Percentiles rank a stretch among this genome's conserved stretches.
Conservation (phyloP, 495 filamentous ascomycete genomes). For the Rhizodiscina lignyota region DNA sequence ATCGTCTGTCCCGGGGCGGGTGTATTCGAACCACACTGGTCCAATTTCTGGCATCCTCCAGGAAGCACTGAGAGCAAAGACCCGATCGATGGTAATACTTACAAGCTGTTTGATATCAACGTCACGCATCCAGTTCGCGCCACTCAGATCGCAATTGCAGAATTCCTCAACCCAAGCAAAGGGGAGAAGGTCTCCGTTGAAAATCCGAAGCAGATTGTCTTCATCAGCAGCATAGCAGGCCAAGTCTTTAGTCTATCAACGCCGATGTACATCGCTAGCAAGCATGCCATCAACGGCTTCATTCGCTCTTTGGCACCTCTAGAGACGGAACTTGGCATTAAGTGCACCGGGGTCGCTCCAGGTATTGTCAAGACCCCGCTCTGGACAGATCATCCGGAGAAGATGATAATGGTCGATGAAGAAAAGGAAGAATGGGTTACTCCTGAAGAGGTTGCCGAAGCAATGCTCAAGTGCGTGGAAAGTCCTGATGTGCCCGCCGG, state of each 20-base stretch:
- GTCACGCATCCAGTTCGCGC: slow-evolving; percentile 52
- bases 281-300: slow-evolving; percentile 46
- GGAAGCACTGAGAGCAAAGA: slow-evolving; percentile 19
- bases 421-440: slow-evolving; percentile 40
- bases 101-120: slow-evolving; percentile 47
- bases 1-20: slow-evolving; percentile 57
- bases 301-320: slow-evolving; percentile 35
- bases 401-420: slow-evolving; percentile 36
- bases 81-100: slow-evolving; percentile 22
- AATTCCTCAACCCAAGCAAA: slow-evolving; percentile 29
- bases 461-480: slow-evolving; percentile 44
- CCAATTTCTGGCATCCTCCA: slow-evolving; percentile 51
- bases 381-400: slow-evolving; percentile 54
- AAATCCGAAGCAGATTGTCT: slow-evolving; percentile 35
- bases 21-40: slow-evolving; percentile 50
- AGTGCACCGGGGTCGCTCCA: slow-evolving; percentile 49
- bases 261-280: slow-evolving; percentile 45
- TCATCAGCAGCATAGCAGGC: slow-evolving; percentile 48
- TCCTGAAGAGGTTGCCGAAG: slow-evolving; percentile 45
- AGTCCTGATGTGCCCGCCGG: slow-evolving; percentile 23
- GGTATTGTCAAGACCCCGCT: slow-evolving; percentile 50
- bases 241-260: slow-evolving; percentile 30
- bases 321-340: slow-evolving; percentile 34
- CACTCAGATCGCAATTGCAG: slow-evolving; percentile 45
- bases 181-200: slow-evolving; percentile 9